These are phyloP conservation scores for Murraya koenigii DNA, from an alignment of 345 rosid genomes.

Conservation along the genomic window DNA sequence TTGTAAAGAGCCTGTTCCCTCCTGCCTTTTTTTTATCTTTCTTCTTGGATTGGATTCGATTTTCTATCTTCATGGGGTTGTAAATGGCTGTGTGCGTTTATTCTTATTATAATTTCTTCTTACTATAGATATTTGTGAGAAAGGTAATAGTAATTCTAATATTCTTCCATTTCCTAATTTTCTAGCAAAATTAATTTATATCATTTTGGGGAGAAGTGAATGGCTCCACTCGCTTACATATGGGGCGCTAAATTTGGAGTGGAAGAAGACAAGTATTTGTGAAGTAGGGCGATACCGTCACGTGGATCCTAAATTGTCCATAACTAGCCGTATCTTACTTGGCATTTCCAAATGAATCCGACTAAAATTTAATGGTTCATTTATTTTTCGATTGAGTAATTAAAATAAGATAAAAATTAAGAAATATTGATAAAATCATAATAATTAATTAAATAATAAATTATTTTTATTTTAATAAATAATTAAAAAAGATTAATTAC, in stretches of 20 bases:
- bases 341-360: conserved; percentile 1
- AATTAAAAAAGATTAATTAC: too few relatives aligned
- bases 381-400: too few relatives aligned
- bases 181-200: not conserved
- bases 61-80: conserved; percentile 12
- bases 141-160: not conserved
- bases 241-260: conserved; percentile 21
- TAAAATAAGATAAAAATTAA: too few relatives aligned
- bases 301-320: conserved; percentile 23
- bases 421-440: too few relatives aligned
- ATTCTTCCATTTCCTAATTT: not conserved
- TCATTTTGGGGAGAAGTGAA: conserved; percentile 19
- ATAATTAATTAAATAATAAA: too few relatives aligned
- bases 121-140: not conserved
- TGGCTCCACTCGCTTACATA: conserved; percentile 7
- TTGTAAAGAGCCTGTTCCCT: conserved; percentile 14
- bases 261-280: conserved; percentile 11
- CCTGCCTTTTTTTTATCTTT: not conserved
- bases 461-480: too few relatives aligned
- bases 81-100: not conserved
- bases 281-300: conserved; percentile 8
- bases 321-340: conserved; percentile 9
- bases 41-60: conserved; percentile 23
- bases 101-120: not conserved
- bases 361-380: not conserved